Evolutionary conservation across 2,329 filamentous ascomycete species (phyloP).

Genomic region (Aspergillus phoenicis): DNA sequence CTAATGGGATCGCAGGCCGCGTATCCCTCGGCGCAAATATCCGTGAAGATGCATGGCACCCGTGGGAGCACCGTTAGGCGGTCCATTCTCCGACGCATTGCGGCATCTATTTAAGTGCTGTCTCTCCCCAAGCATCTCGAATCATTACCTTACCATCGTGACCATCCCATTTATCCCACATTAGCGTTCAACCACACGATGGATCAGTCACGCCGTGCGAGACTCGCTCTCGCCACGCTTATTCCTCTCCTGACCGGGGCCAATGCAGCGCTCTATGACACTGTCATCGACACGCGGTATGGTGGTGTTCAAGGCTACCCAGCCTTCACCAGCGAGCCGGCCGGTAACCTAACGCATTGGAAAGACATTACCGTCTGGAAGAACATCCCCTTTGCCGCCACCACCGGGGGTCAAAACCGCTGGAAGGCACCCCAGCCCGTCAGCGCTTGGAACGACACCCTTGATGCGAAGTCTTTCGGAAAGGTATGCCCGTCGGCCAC

Average conservation of each 20-base stretch:
- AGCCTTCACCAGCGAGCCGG: constrained; percentile 25
- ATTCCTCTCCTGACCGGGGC: not conserved
- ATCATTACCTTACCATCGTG: not conserved
- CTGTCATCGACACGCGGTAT: constrained; percentile 23
- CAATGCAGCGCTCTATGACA: constrained; percentile 19
- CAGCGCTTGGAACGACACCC: constrained; percentile 24
- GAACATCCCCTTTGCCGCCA: constrained; percentile 29
- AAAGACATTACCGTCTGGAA: constrained; percentile 26
- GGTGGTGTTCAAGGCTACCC: constrained; percentile 24
- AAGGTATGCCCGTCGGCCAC: constrained; percentile 23
- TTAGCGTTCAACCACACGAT: not conserved
- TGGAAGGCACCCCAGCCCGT: constrained; percentile 28
- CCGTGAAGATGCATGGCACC: not conserved
- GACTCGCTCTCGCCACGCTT: not conserved
- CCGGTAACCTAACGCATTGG: constrained; percentile 22
- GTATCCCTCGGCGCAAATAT: not conserved
- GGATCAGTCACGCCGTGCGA: not conserved
- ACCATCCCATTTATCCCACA: not conserved
- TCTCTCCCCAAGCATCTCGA: not conserved
- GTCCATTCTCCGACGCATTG: not conserved
- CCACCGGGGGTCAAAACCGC: constrained; percentile 28
- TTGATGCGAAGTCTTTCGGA: constrained; percentile 22
- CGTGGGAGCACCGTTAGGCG: not conserved
- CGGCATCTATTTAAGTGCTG: not conserved
- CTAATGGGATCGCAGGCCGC: not conserved